Base-by-base conservation (phyloP, 805 yeast genomes). In the Candida corydali region DNA sequence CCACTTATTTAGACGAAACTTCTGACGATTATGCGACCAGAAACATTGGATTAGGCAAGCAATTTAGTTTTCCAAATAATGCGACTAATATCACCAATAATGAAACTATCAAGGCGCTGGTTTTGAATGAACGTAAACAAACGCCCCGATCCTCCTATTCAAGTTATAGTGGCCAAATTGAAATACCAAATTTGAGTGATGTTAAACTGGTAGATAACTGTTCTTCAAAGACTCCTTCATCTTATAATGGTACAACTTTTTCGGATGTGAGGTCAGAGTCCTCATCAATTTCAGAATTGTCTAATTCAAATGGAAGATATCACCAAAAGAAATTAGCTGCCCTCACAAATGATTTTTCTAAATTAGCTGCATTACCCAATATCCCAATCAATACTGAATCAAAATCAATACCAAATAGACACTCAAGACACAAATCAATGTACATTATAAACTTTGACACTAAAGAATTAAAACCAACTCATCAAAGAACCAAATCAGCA, bases 391-490 rank as follows among this genome's bases (percentile, higher is more conserved):
- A 20, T 34, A 17, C 14, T 18, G 27, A 18, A n/a, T 11, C 18
- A 39, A 18, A 14, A 29, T 26, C 18, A 26, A 48, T 59, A 8
- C 58, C 58, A 4, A 44, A 45, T 17, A 56, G 60, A 25, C 73
- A 67, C 36, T 41, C 57, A n/a, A 61, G 73, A 22, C 63, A 61
- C 36, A 58, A 59, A 32, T 64, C 70, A 2, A 54, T 66, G 68
- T 59, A 54, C 36, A 55, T 52, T 37, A 63, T 67, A 29, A 50
- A 50, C 11, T 53, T 57, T 37, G 36, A 47, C 16, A 23, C 44
- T 5, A 32, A 29, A 5, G 40, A 37, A 11, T 16, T 16, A 10
- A 8, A 17, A 15, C 33, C 27, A 22, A 26, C 15, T 18, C 47
- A 45, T 28, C 25, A 29, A 5, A 32, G 40, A 36, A 36, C 45